Evolutionary conservation across 2,329 filamentous ascomycete species (phyloP).

Genomic region (Cercospora beticola): DNA sequence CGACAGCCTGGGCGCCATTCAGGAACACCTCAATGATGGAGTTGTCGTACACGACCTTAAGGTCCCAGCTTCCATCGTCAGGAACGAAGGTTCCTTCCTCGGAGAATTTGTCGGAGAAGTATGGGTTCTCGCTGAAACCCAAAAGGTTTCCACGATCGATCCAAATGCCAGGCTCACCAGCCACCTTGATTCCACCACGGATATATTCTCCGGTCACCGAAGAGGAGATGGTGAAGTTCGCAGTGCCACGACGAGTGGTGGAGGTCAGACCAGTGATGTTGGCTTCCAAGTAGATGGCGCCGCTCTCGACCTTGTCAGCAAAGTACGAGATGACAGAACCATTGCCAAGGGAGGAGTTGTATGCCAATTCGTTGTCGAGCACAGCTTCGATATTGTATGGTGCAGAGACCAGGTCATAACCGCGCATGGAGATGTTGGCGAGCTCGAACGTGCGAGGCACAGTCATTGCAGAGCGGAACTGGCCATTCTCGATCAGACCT

Average conservation of each 20-base stretch:
- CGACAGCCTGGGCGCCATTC: conserved; percentile 52
- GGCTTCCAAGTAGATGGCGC: conserved; percentile 56
- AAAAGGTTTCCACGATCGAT: conserved; percentile 51
- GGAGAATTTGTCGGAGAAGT: conserved; percentile 58
- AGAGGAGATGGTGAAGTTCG: conserved; percentile 57
- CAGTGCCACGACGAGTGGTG: conserved; percentile 36
- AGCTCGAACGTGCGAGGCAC: conserved; percentile 55
- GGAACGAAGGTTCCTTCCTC: conserved; percentile 34
- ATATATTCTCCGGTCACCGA: conserved; percentile 52
- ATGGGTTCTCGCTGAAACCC: conserved; percentile 53
- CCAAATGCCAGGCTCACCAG: conserved; percentile 43
- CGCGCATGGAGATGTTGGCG: conserved; percentile 51
- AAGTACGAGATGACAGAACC: conserved; percentile 54
- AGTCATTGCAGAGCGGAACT: conserved; percentile 55
- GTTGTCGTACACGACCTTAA: conserved; percentile 56
- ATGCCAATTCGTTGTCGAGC: conserved; percentile 48
- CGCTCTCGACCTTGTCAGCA: conserved; percentile 46
- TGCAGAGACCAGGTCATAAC: conserved; percentile 53
- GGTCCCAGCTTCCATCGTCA: conserved; percentile 37
- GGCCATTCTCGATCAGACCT: conserved; percentile 47
- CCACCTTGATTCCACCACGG: conserved; percentile 51
- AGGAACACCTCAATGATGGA: conserved; percentile 58
- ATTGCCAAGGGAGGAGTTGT: conserved; percentile 50
- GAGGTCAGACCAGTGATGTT: conserved; percentile 50
- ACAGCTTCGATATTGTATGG: conserved; percentile 53